Base-by-base conservation (phyloP, 2,329 filamentous ascomycete species). In the Sporothrix euskadiensis region DNA sequence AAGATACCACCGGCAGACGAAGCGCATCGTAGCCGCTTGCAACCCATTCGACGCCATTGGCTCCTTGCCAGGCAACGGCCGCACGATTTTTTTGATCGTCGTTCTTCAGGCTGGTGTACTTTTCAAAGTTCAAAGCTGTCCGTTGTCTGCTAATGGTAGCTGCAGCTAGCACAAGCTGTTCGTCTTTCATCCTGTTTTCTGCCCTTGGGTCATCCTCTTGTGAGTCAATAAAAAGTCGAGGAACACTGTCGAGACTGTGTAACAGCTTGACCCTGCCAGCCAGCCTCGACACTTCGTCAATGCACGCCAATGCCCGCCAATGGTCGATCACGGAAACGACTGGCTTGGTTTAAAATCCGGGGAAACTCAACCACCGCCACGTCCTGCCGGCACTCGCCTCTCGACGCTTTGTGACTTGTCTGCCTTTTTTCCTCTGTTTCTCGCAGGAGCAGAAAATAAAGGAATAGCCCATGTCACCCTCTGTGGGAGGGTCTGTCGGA, bases 321-420 rank as follows among this genome's bases (percentile, higher is more conserved):
- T 70, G 68, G 22, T 69, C 30, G 68, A 52, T 39, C 22, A 22
- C 66, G 66, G 68, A 57, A 70, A 70, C 68, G 49, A 22, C 49
- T 44, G 32, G n/a, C 22, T 56, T 57, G 52, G 32, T 30, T 19
- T 57, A 59, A 57, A 70, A 59, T 57, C 66, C 47, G 66, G 68
- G 68, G 68, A 70, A 57, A 70, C 35, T 35, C 35, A 8, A 35
- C 35, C 35, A 44, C n/a, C 35, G 14, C 30, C 9, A 30, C 14
- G 44, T 61, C 19, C 59, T 66, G 61, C 39, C 61, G 61, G 39
- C 61, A 65, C 59, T 65, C 61, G 30, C 39, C 57, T 66, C 61
- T 66, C 22, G 44, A 49, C 44, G 30, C 22, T 12, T 35, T 35
- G 35, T 35, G 35, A 35, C 35, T 35, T 35, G 35, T 35, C 52